Percentiles rank a stretch among this genome's conserved stretches.
These are phyloP conservation scores for Pichia sp. DNA, from an alignment of 1,139 yeast species.

Conservation along the genomic window DNA sequence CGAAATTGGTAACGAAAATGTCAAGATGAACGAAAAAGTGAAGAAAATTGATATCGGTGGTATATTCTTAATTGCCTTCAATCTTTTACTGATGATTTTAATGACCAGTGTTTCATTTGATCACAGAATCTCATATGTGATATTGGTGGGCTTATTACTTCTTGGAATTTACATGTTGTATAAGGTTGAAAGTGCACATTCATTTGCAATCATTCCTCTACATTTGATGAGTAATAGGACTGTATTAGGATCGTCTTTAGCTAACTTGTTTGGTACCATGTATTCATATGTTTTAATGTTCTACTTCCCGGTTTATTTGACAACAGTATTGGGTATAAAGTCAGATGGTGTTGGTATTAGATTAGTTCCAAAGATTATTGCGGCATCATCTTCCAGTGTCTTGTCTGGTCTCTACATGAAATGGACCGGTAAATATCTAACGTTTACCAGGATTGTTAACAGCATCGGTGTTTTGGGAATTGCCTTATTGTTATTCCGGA, in stretches of 20 bases:
- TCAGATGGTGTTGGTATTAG: constrained; percentile 39
- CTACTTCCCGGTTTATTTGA: constrained; percentile 36
- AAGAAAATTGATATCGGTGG: constrained; percentile 73
- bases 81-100: constrained; percentile 39
- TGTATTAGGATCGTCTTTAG: constrained; percentile 36
- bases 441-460: constrained; percentile 28
- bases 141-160: constrained; percentile 11
- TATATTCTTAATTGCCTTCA: constrained; percentile 57
- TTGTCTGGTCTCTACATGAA: constrained; percentile 39
- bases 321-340: constrained; percentile 33
- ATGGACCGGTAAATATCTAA: constrained; percentile 36
- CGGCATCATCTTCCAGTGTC: constrained; percentile 34
- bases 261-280: constrained; percentile 42
- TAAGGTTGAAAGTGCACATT: constrained; percentile 31
- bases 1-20: constrained; percentile 33
- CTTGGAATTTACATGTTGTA: constrained; percentile 26
- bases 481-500: constrained; percentile 19
- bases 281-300: constrained; percentile 33
- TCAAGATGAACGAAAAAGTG: constrained; percentile 39
- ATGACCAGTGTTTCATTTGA: constrained; percentile 69
- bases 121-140: constrained; percentile 34
- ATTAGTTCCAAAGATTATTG: constrained; percentile 36
- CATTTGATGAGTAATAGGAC: constrained; percentile 34
- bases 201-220: constrained; percentile 37
- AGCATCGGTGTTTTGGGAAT: constrained; percentile 31